A percentile compares a stretch with the other conserved stretches of the same genome.
These are phyloP conservation scores for Myrica gale DNA, from an alignment of 306 rosid genomes.

Conservation along the genomic window DNA sequence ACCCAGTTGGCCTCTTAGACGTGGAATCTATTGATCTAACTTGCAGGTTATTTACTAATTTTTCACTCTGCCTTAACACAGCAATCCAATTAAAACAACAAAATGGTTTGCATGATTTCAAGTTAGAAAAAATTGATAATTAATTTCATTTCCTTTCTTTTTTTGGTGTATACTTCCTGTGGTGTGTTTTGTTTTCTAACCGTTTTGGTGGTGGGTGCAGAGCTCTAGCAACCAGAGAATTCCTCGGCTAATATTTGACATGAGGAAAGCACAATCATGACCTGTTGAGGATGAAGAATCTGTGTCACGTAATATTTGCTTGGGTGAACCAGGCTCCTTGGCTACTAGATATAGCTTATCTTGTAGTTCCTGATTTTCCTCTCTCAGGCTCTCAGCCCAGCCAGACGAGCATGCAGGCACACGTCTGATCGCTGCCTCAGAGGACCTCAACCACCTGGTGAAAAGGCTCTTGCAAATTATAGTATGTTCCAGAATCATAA, in stretches of 20 bases:
- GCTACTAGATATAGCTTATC: background rate
- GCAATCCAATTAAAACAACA: background rate
- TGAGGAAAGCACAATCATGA: background rate
- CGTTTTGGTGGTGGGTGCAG: constrained; percentile 42
- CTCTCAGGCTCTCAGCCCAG: background rate
- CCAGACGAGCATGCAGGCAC: background rate
- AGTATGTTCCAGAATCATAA: background rate
- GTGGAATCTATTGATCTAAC: constrained; percentile 67
- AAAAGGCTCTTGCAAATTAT: background rate
- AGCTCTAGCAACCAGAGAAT: constrained; percentile 59
- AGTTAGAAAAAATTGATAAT: constrained; percentile 1
- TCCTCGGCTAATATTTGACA: constrained; percentile 35
- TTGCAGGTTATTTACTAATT: constrained; percentile 56
- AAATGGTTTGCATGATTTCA: background rate
- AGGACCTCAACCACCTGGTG: background rate
- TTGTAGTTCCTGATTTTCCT: background rate
- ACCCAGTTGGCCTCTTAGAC: constrained; percentile 81
- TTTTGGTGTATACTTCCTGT: background rate
- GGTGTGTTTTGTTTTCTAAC: constrained; percentile 9
- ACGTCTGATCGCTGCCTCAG: background rate
- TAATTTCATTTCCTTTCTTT: constrained; percentile 1
- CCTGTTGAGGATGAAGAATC: constrained; percentile 15
- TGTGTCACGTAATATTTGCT: constrained; percentile 5
- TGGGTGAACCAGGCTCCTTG: constrained; percentile 2
- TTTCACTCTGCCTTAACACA: constrained; percentile 9